Base-by-base conservation (phyloP, 2,329 filamentous ascomycete species). In the Aspergillus sp. region DNA sequence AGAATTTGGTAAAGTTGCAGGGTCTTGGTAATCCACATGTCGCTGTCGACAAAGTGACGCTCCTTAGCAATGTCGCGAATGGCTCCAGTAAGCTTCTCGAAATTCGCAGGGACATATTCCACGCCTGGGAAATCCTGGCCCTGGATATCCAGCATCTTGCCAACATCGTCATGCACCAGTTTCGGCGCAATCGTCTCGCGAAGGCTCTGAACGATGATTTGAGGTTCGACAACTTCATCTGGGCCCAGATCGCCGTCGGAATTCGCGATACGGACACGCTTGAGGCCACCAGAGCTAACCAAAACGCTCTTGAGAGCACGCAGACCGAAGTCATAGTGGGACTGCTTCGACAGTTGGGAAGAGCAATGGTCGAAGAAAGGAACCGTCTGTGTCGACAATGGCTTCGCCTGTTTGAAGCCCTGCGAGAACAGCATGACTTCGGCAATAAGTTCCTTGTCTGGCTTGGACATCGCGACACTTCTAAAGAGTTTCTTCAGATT, bases 371-470 rank as follows among this genome's bases (percentile, higher is more conserved):
- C 91, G 63, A 99, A 98, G 72, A 99, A 98, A 0, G 91, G 93
- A 15, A 99, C 91, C 1, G 89, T 93, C 49, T 96, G 86, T 55
- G 89, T 91, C 2, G 91, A 94, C 4, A 99, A 71, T 38, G 80
- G 70, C 64, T 96, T 98, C 22, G 91, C 91, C 59, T 94, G 86
- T 51, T 85, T 93, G 71, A 99, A 99, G 53, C 91, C 91, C 61
- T 99, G 91, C 1, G 93, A 98, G 71, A 95, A 99, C 22, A 99
- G 77, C 93, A 98, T 99, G 51, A 99, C 91, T 67, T 99, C 91
- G 22, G 91, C 86, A 63, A 99, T 99, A 36, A 98, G 81, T 61
- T 98, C 93, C 63, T 98, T 98, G 69, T 98, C 93, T 1, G 91
- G 91, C 64, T 96, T 98, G 8, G 91, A 98, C 91, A 99, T 99